Evolutionary conservation across 2,329 filamentous ascomycete genomes (phyloP).

Genomic region (Cladosporium sp.): DNA sequence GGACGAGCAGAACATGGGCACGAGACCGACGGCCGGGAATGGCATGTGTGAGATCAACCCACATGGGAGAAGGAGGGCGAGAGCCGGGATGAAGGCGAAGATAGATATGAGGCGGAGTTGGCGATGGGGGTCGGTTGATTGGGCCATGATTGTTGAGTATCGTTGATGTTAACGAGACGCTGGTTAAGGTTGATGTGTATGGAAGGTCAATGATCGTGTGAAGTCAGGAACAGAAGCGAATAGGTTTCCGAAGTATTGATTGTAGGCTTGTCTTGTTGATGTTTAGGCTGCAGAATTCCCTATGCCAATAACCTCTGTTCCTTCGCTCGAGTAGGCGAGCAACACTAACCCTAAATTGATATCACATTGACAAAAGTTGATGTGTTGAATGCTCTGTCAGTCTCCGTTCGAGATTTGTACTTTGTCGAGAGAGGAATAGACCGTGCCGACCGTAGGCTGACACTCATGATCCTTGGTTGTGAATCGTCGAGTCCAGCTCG

Average conservation of each 20-base stretch:
- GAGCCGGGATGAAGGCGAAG: conserved; percentile 1
- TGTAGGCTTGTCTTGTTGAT: not conserved
- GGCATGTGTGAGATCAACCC: not conserved
- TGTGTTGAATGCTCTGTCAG: too few relatives aligned
- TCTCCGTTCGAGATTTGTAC: too few relatives aligned
- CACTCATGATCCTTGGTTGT: too few relatives aligned
- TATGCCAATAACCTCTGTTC: not conserved
- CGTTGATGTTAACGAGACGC: too few relatives aligned
- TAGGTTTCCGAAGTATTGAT: not conserved
- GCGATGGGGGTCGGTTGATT: not conserved
- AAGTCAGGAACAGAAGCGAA: not conserved
- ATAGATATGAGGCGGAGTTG: conserved; percentile 3
- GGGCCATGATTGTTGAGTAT: too few relatives aligned
- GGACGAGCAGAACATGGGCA: conserved; percentile 3
- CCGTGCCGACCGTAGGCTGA: too few relatives aligned
- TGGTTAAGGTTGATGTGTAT: not conserved
- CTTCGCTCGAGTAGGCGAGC: not conserved
- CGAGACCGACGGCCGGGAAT: not conserved
- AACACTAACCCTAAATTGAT: not conserved
- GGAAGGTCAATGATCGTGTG: not conserved
- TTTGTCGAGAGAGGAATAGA: too few relatives aligned
- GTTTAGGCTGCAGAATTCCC: not conserved
- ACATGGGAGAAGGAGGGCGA: not conserved
- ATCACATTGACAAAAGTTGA: too few relatives aligned
- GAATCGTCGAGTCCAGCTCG: too few relatives aligned